Base-by-base conservation (phyloP, 805 yeast genomes). In the Nakazawaea ernobii region DNA sequence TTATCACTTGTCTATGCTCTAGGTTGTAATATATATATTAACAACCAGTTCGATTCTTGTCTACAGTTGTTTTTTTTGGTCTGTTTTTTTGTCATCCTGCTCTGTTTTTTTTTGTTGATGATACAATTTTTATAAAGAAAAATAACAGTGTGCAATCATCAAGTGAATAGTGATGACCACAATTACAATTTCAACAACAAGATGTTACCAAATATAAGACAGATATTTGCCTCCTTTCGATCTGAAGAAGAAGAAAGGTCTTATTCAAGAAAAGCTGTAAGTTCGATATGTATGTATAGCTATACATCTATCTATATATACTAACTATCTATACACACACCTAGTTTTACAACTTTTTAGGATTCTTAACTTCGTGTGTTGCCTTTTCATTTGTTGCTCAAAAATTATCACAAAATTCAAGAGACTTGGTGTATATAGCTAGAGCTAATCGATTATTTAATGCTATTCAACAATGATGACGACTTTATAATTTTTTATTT, bases 241-340 rank as follows among this genome's bases (percentile, higher is more conserved):
- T 79, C 94, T 2, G 95, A 87, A 52, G 95, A 88, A 55, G 96
- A 88, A 56, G 96, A 89, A 61, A 68, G 91, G 43, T 68, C 72
- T 45, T 84, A 80, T 55, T 86, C 95, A 0, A 69, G 96, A 42
- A 73, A 76, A 52, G 96, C 96, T 1, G 75, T 71, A 64, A 42
- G 75, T 61, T 20, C 24, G 24, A 20, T 20, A n/a, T n/a, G n/a
- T n/a, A n/a, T n/a, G n/a, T n/a, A n/a, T n/a, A n/a, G n/a, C n/a
- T n/a, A n/a, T n/a, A n/a, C n/a, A n/a, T 6, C 10, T 14, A 3
- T n/a, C n/a, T n/a, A n/a, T n/a, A n/a, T 6, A 24, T 14, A 46
- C 37, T 41, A 26, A 26, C 20, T 35, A 15, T 26, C 35, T 17
- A 35, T 5, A 32, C 51, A 47, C 11, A 6, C 9, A 30, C 9